A percentile compares a stretch with the other conserved stretches of the same genome.
Conservation (phyloP, 2,329 filamentous ascomycete genomes). For the Aureobasidium sp. region DNA sequence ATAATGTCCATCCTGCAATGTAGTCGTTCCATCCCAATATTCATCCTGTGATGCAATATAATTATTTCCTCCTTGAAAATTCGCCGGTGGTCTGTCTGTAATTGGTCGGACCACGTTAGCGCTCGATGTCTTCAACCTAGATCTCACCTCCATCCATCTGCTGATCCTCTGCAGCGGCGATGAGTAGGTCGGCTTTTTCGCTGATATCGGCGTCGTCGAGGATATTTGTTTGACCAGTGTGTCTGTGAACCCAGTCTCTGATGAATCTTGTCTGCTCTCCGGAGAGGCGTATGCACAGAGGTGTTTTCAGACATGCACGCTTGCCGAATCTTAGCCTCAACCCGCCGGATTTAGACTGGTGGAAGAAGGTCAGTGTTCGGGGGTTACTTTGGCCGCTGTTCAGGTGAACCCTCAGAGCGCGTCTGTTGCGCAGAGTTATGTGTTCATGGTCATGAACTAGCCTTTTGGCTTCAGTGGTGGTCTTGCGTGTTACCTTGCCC, state of each 20-base stretch:
- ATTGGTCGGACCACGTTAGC: not conserved
- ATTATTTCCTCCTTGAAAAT: no score
- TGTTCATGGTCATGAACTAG: not conserved
- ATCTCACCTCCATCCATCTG: not conserved
- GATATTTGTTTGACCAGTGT: no score
- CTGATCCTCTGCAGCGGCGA: not conserved
- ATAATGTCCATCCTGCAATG: not conserved
- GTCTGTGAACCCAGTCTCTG: no score
- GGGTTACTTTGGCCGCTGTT: not conserved
- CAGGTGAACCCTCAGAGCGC: not conserved
- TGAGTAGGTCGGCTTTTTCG: not conserved
- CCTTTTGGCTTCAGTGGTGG: not conserved
- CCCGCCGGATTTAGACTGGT: not conserved
- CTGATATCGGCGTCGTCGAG: not conserved
- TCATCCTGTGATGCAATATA: no score
- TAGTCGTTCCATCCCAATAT: not conserved
- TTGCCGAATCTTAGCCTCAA: not conserved
- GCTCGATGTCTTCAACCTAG: not conserved
- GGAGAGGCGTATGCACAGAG: no score
- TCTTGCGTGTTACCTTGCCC: not conserved
- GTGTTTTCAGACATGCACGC: not conserved
- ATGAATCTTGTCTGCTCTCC: no score
- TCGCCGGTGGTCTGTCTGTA: no score
- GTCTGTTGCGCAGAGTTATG: not conserved
- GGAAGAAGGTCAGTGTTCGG: not conserved